Conservation (phyloP, 257 asterid genomes). For the Solanum virginianum region DNA sequence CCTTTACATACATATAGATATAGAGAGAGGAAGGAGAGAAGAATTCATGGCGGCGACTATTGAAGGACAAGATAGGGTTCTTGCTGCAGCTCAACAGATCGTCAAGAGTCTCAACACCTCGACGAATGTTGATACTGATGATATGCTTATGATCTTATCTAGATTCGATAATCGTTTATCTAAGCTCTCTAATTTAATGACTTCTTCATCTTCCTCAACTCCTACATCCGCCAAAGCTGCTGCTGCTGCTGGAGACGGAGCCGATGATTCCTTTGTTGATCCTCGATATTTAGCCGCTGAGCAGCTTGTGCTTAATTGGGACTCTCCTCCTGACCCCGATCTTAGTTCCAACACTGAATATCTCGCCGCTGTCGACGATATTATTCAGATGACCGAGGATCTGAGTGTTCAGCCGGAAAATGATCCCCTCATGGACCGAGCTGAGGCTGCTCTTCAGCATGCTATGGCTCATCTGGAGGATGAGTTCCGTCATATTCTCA, state of each 20-base stretch:
- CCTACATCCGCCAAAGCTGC: neutral
- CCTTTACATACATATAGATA: neutral
- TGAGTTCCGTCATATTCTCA: conserved; percentile 62
- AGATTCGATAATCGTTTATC: conserved; percentile 76
- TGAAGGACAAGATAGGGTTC: conserved; percentile 68
- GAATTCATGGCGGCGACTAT: conserved; percentile 46
- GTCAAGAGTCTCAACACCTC: conserved; percentile 70
- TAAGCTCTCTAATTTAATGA: conserved; percentile 40
- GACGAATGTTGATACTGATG: conserved; percentile 43
- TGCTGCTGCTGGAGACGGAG: conserved; percentile 1
- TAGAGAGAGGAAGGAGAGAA: neutral
- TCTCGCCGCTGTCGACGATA: conserved; percentile 61
- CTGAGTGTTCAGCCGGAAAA: conserved; percentile 21
- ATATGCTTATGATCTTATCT: conserved; percentile 67
- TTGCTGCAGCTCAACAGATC: conserved; percentile 90
- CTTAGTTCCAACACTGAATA: conserved; percentile 33
- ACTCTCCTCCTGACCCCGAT: conserved; percentile 16
- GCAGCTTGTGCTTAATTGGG: conserved; percentile 29
- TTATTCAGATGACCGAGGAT: conserved; percentile 59
- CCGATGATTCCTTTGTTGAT: conserved; percentile 17
- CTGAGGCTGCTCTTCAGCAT: conserved; percentile 64
- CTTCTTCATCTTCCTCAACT: conserved; percentile 4
- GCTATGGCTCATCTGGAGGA: conserved; percentile 87
- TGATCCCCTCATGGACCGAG: conserved; percentile 47
- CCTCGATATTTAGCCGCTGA: conserved; percentile 50